Base-by-base conservation (phyloP, 306 rosid genomes). In the Cyamopsis tetragonoloba region DNA sequence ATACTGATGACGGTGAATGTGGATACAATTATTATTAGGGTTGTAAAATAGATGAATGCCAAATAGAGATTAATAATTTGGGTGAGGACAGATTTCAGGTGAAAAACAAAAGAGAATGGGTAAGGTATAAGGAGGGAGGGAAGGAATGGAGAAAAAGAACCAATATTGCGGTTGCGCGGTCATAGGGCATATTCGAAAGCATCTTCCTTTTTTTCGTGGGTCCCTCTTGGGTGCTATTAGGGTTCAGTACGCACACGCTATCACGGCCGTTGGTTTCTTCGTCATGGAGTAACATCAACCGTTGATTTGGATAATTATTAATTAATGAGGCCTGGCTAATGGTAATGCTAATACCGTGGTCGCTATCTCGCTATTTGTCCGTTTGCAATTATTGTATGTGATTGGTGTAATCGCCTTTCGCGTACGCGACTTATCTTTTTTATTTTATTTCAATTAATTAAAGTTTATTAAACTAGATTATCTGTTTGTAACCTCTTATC, bases 151-250 rank as follows among this genome's bases (percentile, higher is more conserved):
- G 27, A 23, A 53, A 64, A 51, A 8, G 1, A 24, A 35, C 44
- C 1, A 24, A 26, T 48, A 7, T 22, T 28, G 66, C 60, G 75
- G 80, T 66, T 34, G 9, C 50, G 73, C 66, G 58, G 72, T 61
- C 69, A 63, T 2, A 1, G 32, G 78, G 90, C 7, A 82, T 82
- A 85, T 82, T 82, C 91, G 3, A 12, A 51, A 35, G 91, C 77
- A 85, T 85, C 82, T 85, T 85, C 82, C 57, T 0, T 62, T 54
- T 58, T 62, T 26, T 1, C 2, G 7, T 43, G 74, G 81, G 55
- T 2, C 56, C 85, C 60, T 18, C 32, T 0, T 12, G 37, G 5
- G 1, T 6, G 20, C 5, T 8, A 22, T 67, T 67, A 17, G 0
- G 23, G 5, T 53, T 53, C 66, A 66, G 37, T 23, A 22, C 6